phyloP scores from a whole-genome alignment of 495 filamentous ascomycete species.

The Lasiosphaeria ovina region DNA sequence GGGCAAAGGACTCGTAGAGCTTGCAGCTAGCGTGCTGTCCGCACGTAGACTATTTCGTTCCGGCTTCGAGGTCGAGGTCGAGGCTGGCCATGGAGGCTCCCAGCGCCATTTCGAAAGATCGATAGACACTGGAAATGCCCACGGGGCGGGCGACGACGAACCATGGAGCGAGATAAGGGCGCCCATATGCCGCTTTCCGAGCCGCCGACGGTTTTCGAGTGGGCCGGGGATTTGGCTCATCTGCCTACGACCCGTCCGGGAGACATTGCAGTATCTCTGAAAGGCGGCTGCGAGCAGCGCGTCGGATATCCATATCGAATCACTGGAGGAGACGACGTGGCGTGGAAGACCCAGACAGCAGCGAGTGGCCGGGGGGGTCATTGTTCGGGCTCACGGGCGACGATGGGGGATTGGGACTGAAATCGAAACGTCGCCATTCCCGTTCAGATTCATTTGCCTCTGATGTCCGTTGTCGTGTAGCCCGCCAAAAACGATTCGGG shows the following conservation, averaged over 20 bases:
- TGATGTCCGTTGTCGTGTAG: too few species aligned
- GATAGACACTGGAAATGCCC: constrained; percentile 38
- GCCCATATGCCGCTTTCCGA: constrained; percentile 52
- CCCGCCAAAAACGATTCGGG: too few species aligned
- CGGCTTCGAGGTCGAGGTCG: neutral
- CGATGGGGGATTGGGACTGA: constrained; percentile 1
- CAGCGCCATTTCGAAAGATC: constrained; percentile 49
- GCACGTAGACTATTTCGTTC: neutral
- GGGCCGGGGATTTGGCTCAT: constrained; percentile 42
- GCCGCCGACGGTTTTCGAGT: constrained; percentile 50
- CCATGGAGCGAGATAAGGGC: constrained; percentile 38
- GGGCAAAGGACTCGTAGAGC: constrained; percentile 1
- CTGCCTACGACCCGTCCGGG: constrained; percentile 26
- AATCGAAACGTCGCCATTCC: too few species aligned
- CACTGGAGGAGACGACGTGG: constrained; percentile 28
- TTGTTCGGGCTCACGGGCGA: constrained; percentile 16
- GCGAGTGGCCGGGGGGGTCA: constrained; percentile 38
- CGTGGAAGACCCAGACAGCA: constrained; percentile 43
- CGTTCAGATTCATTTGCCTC: too few species aligned
- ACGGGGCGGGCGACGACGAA: constrained; percentile 35
- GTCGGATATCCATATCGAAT: constrained; percentile 48
- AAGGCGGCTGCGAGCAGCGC: constrained; percentile 37
- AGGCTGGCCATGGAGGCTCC: constrained; percentile 39
- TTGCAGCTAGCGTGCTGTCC: neutral
- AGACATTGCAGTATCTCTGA: constrained; percentile 38